These are phyloP conservation scores for Pythium graminicola DNA, from an alignment of 352 stramenopile genomes.

Conservation along the genomic window DNA sequence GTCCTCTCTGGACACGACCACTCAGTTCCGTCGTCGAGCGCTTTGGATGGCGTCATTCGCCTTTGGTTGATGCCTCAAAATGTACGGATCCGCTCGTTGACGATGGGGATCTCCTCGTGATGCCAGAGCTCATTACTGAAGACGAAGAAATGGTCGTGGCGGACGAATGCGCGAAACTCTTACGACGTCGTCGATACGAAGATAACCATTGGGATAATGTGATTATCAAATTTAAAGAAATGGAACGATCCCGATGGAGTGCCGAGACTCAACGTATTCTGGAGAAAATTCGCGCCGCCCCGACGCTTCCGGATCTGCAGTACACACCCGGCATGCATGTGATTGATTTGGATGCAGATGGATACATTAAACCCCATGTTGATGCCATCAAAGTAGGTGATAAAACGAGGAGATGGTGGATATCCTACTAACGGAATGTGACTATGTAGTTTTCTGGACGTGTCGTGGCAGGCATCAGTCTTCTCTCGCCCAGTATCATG, in stretches of 20 bases:
- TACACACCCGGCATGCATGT: slow-evolving; percentile 79
- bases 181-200: slow-evolving; percentile 73
- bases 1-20: slow-evolving; percentile 5
- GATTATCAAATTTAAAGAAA: slow-evolving; percentile 87
- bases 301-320: slow-evolving; percentile 51
- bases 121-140: slow-evolving; percentile 62
- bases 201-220: slow-evolving; percentile 79
- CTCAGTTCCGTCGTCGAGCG: slow-evolving; percentile 17
- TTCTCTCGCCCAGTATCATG: slow-evolving; percentile 81
- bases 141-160: slow-evolving; percentile 66
- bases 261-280: slow-evolving; percentile 57
- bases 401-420: too few species aligned
- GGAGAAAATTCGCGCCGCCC: slow-evolving; percentile 48
- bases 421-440: not conserved
- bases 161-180: slow-evolving; percentile 57
- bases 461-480: slow-evolving; percentile 66
- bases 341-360: slow-evolving; percentile 73
- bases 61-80: slow-evolving; percentile 43
- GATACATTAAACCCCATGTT: slow-evolving; percentile 83
- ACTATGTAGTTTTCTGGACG: slow-evolving; percentile 60
- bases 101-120: slow-evolving; percentile 54
- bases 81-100: slow-evolving; percentile 51
- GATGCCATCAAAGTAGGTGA: slow-evolving; percentile 77
- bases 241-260: slow-evolving; percentile 80
- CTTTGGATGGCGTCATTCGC: slow-evolving; percentile 18